Evolutionary conservation across 2,329 filamentous ascomycete species (phyloP).

Genomic region (Aspergillus sergii): DNA sequence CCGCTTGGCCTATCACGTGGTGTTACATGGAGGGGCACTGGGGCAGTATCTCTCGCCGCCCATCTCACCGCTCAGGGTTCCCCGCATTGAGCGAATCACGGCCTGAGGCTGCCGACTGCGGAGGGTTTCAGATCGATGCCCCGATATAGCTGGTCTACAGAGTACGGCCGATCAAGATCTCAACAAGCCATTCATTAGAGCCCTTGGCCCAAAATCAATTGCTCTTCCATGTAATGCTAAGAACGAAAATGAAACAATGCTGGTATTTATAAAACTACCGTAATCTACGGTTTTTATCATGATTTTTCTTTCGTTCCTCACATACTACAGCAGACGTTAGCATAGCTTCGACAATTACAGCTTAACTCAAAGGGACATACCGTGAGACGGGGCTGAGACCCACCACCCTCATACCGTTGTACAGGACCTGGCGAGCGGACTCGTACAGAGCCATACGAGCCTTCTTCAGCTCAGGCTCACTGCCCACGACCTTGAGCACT

Average conservation of each 20-base stretch:
- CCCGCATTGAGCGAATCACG: not conserved
- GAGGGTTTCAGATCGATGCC: not conserved
- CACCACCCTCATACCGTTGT: conserved; percentile 67
- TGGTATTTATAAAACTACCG: conserved; percentile 12
- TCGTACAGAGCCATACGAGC: conserved; percentile 66
- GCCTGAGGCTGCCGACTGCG: not conserved
- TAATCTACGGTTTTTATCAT: conserved; percentile 5
- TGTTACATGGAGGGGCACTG: not conserved
- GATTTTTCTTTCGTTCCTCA: conserved; percentile 21
- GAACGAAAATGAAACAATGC: conserved; percentile 7
- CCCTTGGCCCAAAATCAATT: not conserved
- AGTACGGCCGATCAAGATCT: not conserved
- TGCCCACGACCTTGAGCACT: conserved; percentile 63
- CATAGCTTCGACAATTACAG: not conserved
- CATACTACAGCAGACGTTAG: conserved; percentile 30
- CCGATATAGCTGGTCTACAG: not conserved
- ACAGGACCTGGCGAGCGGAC: conserved; percentile 63
- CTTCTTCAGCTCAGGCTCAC: conserved; percentile 59
- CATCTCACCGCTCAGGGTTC: not conserved
- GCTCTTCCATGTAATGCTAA: not conserved
- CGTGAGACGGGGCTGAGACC: conserved; percentile 67
- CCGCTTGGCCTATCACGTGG: not conserved
- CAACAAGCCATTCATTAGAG: not conserved
- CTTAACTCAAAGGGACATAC: conserved; percentile 29
- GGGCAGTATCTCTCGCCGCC: conserved; percentile 1